These are phyloP conservation scores for Pugionium cornutum DNA, from an alignment of 345 rosid species.

Conservation along the genomic window DNA sequence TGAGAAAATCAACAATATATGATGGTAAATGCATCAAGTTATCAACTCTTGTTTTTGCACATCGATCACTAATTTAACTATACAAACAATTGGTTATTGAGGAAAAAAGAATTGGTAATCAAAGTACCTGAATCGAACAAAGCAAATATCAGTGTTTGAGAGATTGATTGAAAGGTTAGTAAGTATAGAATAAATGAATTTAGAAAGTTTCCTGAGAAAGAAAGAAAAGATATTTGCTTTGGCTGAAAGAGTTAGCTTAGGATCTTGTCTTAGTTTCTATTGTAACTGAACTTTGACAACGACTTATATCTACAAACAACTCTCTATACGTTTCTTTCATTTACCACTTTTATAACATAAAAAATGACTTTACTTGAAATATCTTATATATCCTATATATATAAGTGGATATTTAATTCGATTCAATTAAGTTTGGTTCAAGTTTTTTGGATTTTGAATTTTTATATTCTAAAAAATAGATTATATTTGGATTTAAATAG, in stretches of 20 bases:
- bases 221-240: constrained; percentile 42
- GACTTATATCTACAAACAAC: constrained; percentile 44
- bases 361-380: too few relatives aligned
- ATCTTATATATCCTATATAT: too few relatives aligned
- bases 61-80: background rate
- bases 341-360: constrained; percentile 1
- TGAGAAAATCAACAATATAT: constrained; percentile 3
- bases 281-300: constrained; percentile 38
- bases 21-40: constrained; percentile 21
- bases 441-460: too few relatives aligned
- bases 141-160: background rate
- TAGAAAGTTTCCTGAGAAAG: constrained; percentile 33
- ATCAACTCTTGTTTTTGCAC: constrained; percentile 9
- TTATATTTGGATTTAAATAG: background rate
- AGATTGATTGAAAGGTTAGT: constrained; percentile 6
- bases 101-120: background rate
- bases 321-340: constrained; percentile 24
- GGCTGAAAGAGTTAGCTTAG: constrained; percentile 43
- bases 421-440: too few relatives aligned
- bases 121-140: background rate
- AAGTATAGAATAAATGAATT: background rate
- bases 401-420: too few relatives aligned
- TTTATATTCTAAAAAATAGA: too few relatives aligned
- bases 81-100: background rate
- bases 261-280: constrained; percentile 48